phyloP scores from a whole-genome alignment of 768 basidiomycete genomes.

The Clitopilus passeckerianus region DNA sequence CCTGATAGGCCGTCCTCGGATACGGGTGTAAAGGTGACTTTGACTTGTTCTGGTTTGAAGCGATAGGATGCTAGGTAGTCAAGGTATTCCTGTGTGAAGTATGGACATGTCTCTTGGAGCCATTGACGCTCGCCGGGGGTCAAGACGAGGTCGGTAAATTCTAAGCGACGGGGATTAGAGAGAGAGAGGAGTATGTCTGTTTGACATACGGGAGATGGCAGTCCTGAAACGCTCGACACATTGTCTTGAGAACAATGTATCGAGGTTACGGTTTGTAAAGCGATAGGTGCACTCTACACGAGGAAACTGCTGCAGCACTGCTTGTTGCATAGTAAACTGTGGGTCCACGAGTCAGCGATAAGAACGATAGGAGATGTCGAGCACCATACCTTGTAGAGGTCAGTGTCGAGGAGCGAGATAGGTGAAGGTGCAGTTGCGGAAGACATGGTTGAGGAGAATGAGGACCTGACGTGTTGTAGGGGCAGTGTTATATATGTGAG shows the following conservation, averaged over 20 bases:
- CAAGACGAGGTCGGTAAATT: slow-evolving; percentile 59
- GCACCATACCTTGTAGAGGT: slow-evolving; percentile 75
- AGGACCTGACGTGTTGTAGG: slow-evolving; percentile 31
- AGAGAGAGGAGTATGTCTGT: background rate
- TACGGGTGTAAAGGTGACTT: slow-evolving; percentile 56
- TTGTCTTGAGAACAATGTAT: slow-evolving; percentile 58
- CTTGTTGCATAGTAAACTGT: slow-evolving; percentile 95
- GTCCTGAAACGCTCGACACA: slow-evolving; percentile 58
- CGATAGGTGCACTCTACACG: slow-evolving; percentile 63
- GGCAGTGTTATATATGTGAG: slow-evolving; percentile 8
- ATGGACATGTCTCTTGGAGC: slow-evolving; percentile 68
- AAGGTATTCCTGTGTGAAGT: slow-evolving; percentile 67
- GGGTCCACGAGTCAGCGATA: slow-evolving; percentile 5
- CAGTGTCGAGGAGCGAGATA: slow-evolving; percentile 81
- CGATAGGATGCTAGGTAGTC: slow-evolving; percentile 67
- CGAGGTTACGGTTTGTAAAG: slow-evolving; percentile 74
- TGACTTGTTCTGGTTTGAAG: slow-evolving; percentile 73
- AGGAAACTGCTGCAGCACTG: slow-evolving; percentile 76
- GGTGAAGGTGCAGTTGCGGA: background rate
- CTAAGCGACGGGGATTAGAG: slow-evolving; percentile 32
- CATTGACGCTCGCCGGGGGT: slow-evolving; percentile 59
- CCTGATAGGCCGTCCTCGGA: slow-evolving; percentile 49
- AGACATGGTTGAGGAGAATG: slow-evolving; percentile 18
- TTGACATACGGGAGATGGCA: slow-evolving; percentile 47
- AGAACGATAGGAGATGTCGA: background rate